These are phyloP conservation scores for Rhizopus sp. DNA, from an alignment of 371 early-diverging fungal genomes.

Conservation along the genomic window DNA sequence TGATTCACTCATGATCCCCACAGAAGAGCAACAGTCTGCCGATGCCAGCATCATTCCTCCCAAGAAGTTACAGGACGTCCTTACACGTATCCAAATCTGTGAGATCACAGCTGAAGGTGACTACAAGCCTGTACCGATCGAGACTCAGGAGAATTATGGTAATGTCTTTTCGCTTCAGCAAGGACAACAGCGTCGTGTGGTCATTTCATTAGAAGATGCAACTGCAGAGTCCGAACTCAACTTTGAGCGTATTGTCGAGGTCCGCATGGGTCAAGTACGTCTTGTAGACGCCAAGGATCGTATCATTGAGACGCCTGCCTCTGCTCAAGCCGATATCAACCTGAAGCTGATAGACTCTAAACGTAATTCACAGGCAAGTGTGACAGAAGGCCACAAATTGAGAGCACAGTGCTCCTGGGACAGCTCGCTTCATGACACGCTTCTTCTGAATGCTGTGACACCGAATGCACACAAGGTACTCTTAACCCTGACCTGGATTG, in stretches of 20 bases:
- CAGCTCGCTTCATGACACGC: conserved; percentile 75
- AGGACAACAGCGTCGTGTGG: conserved; percentile 78
- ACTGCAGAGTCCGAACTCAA: conserved; percentile 60
- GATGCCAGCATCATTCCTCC: background rate
- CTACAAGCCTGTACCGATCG: conserved; percentile 62
- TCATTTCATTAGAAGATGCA: conserved; percentile 56
- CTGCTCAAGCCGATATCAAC: conserved; percentile 38
- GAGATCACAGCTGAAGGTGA: conserved; percentile 68
- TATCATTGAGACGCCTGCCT: conserved; percentile 46
- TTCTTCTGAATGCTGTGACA: conserved; percentile 75
- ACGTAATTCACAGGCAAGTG: conserved; percentile 19
- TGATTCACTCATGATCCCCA: background rate
- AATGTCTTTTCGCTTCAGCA: conserved; percentile 67
- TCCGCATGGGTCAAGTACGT: conserved; percentile 62
- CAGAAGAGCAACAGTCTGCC: conserved; percentile 11
- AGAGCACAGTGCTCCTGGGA: conserved; percentile 77
- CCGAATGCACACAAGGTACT: conserved; percentile 53
- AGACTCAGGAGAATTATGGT: background rate
- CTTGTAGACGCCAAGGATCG: conserved; percentile 69
- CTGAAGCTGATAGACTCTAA: conserved; percentile 40
- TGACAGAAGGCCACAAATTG: conserved; percentile 38
- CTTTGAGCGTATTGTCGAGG: conserved; percentile 52
- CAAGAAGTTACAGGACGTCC: conserved; percentile 44
- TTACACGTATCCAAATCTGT: conserved; percentile 63
- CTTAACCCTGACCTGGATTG: conserved; percentile 50